A percentile compares a stretch with the other conserved stretches of the same genome.
Conservation (phyloP, 768 basidiomycete genomes). For the Sarcodon aspratus region DNA sequence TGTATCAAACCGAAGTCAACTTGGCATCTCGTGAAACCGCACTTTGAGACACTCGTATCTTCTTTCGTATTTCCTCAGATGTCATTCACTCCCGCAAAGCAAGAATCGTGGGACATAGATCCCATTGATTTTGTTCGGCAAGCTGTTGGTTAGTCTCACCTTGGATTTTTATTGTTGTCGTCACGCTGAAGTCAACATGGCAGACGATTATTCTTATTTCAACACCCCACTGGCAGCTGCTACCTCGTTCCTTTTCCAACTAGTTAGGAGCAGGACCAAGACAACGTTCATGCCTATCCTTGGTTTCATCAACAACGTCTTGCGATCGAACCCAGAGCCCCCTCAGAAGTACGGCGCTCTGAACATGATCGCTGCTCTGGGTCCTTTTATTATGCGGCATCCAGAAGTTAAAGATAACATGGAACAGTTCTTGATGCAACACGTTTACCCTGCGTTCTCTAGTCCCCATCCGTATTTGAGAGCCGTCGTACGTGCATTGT, state of each 20-base stretch:
- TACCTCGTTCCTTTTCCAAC: constrained; percentile 67
- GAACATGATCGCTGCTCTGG: constrained; percentile 69
- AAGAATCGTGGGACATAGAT: constrained; percentile 69
- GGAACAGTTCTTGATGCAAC: constrained; percentile 65
- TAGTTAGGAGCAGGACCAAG: constrained; percentile 73
- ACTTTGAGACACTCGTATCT: constrained; percentile 67
- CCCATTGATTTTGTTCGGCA: constrained; percentile 74
- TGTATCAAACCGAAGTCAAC: constrained; percentile 93
- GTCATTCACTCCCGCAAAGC: constrained; percentile 58
- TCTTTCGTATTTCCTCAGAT: constrained; percentile 81
- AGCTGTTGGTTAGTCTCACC: constrained; percentile 45
- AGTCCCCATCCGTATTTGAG: constrained; percentile 63
- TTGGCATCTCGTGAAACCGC: constrained; percentile 80
- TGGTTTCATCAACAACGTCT: constrained; percentile 62
- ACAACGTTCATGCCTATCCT: constrained; percentile 75
- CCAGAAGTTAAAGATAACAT: constrained; percentile 68
- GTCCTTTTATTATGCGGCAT: constrained; percentile 74
- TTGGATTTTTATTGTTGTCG: not conserved
- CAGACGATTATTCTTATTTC: constrained; percentile 77
- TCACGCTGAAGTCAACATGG: not conserved
- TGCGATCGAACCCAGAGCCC: constrained; percentile 46
- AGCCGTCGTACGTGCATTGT: constrained; percentile 46
- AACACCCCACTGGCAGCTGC: constrained; percentile 70
- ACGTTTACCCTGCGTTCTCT: constrained; percentile 65
- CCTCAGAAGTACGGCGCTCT: constrained; percentile 76